Evolutionary conservation across 139 green algal species (phyloP), one percentile per base, ranked within the genome.

Genomic region (Auxenochlorella protothecoides): DNA sequence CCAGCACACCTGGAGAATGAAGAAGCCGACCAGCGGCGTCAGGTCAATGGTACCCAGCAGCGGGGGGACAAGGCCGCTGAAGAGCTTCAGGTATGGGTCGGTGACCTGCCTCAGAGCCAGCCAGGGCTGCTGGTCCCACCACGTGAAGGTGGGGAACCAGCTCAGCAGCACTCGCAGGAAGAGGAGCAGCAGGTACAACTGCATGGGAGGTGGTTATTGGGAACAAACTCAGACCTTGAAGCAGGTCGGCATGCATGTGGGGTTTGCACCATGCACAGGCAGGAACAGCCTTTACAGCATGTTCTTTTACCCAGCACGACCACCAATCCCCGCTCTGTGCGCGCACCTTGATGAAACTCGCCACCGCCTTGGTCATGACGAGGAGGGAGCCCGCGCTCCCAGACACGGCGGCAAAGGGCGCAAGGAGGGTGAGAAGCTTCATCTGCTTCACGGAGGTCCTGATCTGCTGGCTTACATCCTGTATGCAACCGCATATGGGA

Each of bases 41-140:
- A 98, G 92, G 82, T 98, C 93, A 74, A 98, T 93, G 72, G 90
- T 89, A 9, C 93, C 93, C 73, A 97, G 89, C 64, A 98, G 80
- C 4, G 93, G 93, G 7, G 93, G 93, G 65, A 98, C 83, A 71
- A 98, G 84, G 62, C 89, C 89, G 12, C 88, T 86, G 85, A 97
- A 98, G 73, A 98, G 85, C 81, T 97, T 95, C 53, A 98, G 85
- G 83, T 98, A 98, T 4, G 93, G 93, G 85, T 97, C 93, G 8
- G 93, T 98, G 70, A 97, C 88, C 83, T 96, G 88, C 9, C 90
- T 78, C 53, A 97, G 81, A 66, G 93, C 92, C 27, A 92, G 85
- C 89, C 91, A 97, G 3, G 93, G 93, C 76, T 97, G 88, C 44
- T 83, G 73, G 65, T 96, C 91, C 93, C 93, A 98, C 82, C 95